These are phyloP conservation scores for Aspergillus terreus DNA, from an alignment of 2,329 filamentous ascomycete genomes.

Conservation along the genomic window DNA sequence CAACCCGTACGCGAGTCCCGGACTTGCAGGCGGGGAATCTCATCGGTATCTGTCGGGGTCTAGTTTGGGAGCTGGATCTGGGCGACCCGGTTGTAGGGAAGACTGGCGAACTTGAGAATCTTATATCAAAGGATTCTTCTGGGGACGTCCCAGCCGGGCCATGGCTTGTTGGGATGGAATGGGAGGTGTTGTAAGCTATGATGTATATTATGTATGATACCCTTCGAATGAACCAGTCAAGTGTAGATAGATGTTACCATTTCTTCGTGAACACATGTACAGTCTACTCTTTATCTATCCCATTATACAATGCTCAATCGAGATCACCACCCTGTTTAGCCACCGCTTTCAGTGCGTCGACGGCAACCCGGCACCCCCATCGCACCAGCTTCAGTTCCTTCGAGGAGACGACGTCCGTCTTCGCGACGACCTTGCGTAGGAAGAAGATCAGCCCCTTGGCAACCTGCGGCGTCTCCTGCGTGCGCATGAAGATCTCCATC, in stretches of 20 bases:
- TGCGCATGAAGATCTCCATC: conserved; percentile 62
- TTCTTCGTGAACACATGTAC: conserved; percentile 1
- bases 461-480: conserved; percentile 63
- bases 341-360: conserved; percentile 39
- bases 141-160: conserved; percentile 7
- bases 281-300: conserved; percentile 1
- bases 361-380: conserved; percentile 41
- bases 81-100: conserved; percentile 2
- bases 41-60: conserved; percentile 29
- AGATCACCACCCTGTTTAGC: conserved; percentile 15
- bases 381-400: conserved; percentile 51
- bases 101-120: neutral
- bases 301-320: conserved; percentile 25
- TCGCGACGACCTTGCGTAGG: conserved; percentile 68
- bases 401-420: conserved; percentile 55
- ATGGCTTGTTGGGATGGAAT: conserved; percentile 39
- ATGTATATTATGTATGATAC: conserved; percentile 6
- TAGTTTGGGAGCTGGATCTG: conserved; percentile 37
- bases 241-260: neutral
- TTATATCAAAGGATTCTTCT: neutral
- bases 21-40: conserved; percentile 17
- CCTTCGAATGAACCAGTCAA: neutral
- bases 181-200: conserved; percentile 28
- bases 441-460: conserved; percentile 75
- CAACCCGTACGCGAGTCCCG: neutral